phyloP scores from a whole-genome alignment of 164 flowering plant genomes.

The Berberis thunbergii region DNA sequence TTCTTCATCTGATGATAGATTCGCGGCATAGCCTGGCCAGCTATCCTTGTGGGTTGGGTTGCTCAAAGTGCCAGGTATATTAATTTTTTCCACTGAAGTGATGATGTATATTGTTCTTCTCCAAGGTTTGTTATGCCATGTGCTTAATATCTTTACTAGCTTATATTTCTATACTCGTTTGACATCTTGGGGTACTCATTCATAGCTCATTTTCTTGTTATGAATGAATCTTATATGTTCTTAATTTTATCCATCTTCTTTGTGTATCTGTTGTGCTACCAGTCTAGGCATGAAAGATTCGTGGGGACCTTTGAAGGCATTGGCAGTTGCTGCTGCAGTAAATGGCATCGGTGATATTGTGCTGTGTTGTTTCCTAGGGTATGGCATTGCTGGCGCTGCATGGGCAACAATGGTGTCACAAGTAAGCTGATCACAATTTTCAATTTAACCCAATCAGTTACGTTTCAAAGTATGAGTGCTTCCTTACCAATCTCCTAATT shows the following conservation, averaged over 20 bases:
- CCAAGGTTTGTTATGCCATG: too few relatives aligned
- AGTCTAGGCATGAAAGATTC: constrained; percentile 99
- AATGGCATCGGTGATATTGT: constrained; percentile 74
- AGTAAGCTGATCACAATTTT: constrained; percentile 29
- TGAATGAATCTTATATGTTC: not conserved
- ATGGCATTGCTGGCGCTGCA: constrained; percentile 98
- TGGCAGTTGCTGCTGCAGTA: constrained; percentile 65
- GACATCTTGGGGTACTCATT: too few relatives aligned
- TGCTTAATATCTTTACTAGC: too few relatives aligned
- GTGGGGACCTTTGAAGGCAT: constrained; percentile 94
- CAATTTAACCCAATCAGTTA: not conserved
- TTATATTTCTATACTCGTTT: too few relatives aligned
- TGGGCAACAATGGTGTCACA: constrained; percentile 99
- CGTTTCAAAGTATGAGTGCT: not conserved
- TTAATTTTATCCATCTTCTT: not conserved
- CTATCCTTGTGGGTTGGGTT: constrained; percentile 83
- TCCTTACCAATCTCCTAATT: not conserved
- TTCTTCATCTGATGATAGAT: constrained; percentile 34
- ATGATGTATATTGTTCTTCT: too few relatives aligned
- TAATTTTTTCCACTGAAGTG: not conserved
- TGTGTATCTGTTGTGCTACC: constrained; percentile 13
- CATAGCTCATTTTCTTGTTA: too few relatives aligned
- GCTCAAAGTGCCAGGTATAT: constrained; percentile 96
- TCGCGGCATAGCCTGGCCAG: constrained; percentile 97
- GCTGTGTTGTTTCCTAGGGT: constrained; percentile 63